Percentiles rank a stretch among this genome's conserved stretches.
phyloP scores from a whole-genome alignment of 768 basidiomycete species.

The Lepiota brunneoincarnata region DNA sequence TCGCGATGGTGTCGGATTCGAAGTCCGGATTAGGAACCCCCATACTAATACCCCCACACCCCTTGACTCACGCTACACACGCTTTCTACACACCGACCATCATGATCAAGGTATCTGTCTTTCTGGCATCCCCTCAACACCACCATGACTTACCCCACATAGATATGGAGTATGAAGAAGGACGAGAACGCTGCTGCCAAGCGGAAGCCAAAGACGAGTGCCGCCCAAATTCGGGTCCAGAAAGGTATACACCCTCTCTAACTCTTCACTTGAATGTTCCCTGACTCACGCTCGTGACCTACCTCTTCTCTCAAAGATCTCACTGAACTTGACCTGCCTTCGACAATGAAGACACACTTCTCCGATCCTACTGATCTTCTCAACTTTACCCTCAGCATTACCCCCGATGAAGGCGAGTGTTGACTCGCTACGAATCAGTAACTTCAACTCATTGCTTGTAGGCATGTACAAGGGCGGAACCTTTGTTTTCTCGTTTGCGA shows the following conservation, averaged over 20 bases:
- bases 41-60: conserved; percentile 18
- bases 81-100: conserved; percentile 24
- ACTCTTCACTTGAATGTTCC: neutral
- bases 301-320: conserved; percentile 54
- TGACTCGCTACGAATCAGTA: neutral
- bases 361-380: conserved; percentile 92
- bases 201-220: conserved; percentile 98
- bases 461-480: conserved; percentile 98
- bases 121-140: neutral
- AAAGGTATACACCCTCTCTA: conserved; percentile 63
- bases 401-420: conserved; percentile 88
- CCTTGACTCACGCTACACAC: conserved; percentile 32
- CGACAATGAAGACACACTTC: conserved; percentile 95
- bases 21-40: conserved; percentile 23
- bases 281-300: conserved; percentile 1
- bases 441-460: conserved; percentile 25
- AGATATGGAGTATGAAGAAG: conserved; percentile 99
- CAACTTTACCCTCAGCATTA: conserved; percentile 94
- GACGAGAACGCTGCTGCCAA: conserved; percentile 95
- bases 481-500: conserved; percentile 91
- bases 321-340: conserved; percentile 93
- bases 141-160: conserved; percentile 3
- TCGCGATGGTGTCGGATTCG: too few relatives aligned
- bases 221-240: conserved; percentile 98
- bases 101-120: conserved; percentile 46